Base-by-base conservation (phyloP, 139 green algal genomes). In the Eudorina sp. region DNA sequence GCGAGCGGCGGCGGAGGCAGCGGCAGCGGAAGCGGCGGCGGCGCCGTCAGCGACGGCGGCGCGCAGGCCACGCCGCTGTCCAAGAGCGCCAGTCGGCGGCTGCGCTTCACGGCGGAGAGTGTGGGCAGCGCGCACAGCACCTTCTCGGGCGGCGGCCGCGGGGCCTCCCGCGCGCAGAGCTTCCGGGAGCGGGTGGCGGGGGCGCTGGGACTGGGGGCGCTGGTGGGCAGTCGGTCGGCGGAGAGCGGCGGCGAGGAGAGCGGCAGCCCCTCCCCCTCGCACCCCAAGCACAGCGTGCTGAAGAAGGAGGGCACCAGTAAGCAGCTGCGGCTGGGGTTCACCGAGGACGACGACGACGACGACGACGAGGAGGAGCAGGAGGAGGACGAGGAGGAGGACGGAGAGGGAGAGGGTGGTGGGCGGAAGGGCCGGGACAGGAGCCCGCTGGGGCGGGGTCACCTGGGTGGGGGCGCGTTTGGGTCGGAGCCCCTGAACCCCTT, bases 221-320 rank as follows among this genome's bases (percentile, higher is more conserved):
- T 75, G n/a, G 53, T 53, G 25, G 23, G 53, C 7, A 64, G 29
- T 7, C 18, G 38, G 45, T 40, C 19, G 14, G 74, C 75, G n/a
- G 29, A 41, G 18, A 21, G 16, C 45, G 36, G 21, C 41, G 27
- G 46, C 48, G 48, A 83, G 46, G 48, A 68, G 34, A 4, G 21
- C 76, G 53, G 7, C 0, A 38, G 14, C 2, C n/a, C 51, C 14
- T 72, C 18, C 48, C 25, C 55, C 14, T 16, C 16, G 45, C 43
- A 48, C 4, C 19, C 2, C 21, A 11, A 34, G 2, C 80, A 66
- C 41, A 7, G 34, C 36, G 81, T 78, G 31, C 64, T 87, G 58
- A 87, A 87, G 34, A 87, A 87, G 81, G 82, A 88, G 34, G 82
- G 82, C 21, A 88, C 66, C 34, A 73, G 48, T 48, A 88, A 88